Evolutionary conservation across 495 filamentous ascomycete genomes (phyloP).

Genomic region (Penicillium cosmopolitanum): DNA sequence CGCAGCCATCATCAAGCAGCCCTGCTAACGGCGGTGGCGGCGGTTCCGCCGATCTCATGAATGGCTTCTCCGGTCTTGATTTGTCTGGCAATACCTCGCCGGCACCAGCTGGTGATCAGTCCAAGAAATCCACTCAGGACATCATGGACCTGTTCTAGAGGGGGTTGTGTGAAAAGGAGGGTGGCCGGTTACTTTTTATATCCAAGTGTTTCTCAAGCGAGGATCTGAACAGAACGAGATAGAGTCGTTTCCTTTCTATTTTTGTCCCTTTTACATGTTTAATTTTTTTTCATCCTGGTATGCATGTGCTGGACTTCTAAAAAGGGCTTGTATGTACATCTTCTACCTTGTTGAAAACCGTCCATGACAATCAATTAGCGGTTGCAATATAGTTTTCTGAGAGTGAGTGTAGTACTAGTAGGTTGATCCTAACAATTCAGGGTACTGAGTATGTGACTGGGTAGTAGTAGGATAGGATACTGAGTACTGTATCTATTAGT

Average conservation of each 20-base stretch:
- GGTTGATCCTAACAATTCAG: no score
- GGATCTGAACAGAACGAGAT: slow-evolving; percentile 35
- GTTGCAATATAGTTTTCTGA: slow-evolving; percentile 18
- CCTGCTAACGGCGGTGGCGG: slow-evolving; percentile 33
- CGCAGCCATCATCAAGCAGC: slow-evolving; percentile 32
- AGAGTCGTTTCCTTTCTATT: slow-evolving; percentile 25
- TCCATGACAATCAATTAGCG: slow-evolving; percentile 1
- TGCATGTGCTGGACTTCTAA: slow-evolving; percentile 11
- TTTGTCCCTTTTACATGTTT: slow-evolving; percentile 28
- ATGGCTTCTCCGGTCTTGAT: slow-evolving; percentile 81
- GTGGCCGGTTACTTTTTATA: slow-evolving; percentile 26
- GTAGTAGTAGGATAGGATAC: no score
- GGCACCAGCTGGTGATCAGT: slow-evolving; percentile 24
- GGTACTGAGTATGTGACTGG: no score
- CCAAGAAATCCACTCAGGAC: slow-evolving; percentile 80
- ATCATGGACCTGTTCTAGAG: slow-evolving; percentile 83
- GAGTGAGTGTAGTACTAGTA: no score
- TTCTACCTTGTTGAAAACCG: slow-evolving; percentile 13
- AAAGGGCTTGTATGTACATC: slow-evolving; percentile 30
- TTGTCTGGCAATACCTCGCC: slow-evolving; percentile 54
- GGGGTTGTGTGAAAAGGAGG: slow-evolving; percentile 9
- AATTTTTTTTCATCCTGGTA: slow-evolving; percentile 20
- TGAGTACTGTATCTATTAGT: no score
- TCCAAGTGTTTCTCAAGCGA: slow-evolving; percentile 34
- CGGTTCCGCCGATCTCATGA: slow-evolving; percentile 67